These are phyloP conservation scores for Tricholomella constricta DNA, from an alignment of 768 basidiomycete species.

Conservation along the genomic window DNA sequence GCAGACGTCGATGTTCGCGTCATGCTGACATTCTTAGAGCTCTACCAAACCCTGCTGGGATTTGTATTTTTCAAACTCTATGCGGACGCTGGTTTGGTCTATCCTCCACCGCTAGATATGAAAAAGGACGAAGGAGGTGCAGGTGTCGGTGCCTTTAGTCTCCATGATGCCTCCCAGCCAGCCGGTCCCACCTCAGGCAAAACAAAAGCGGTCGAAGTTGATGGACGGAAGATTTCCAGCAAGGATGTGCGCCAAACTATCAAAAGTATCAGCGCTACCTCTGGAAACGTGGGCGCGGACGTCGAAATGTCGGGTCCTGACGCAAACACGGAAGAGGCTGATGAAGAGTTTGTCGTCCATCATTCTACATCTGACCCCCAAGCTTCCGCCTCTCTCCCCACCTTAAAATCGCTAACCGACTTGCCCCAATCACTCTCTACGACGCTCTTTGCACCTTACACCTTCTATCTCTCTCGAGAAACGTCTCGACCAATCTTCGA, in stretches of 20 bases:
- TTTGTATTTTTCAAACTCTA: conserved; percentile 99
- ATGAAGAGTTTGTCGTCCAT: conserved; percentile 72
- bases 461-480: conserved; percentile 93
- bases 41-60: conserved; percentile 94
- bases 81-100: conserved; percentile 88
- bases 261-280: conserved; percentile 46
- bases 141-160: conserved; percentile 83
- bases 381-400: conserved; percentile 55
- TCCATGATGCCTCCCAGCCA: conserved; percentile 51
- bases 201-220: conserved; percentile 48
- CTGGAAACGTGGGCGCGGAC: conserved; percentile 34
- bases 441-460: conserved; percentile 81
- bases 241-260: conserved; percentile 65
- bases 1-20: conserved; percentile 96
- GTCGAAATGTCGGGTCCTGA: conserved; percentile 39
- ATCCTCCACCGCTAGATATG: conserved; percentile 89
- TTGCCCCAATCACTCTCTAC: conserved; percentile 57
- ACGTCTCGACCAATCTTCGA: conserved; percentile 91
- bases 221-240: conserved; percentile 46
- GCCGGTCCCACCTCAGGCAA: conserved; percentile 41
- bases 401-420: conserved; percentile 64
- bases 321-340: conserved; percentile 34
- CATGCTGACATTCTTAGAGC: conserved; percentile 96
- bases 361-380: conserved; percentile 53
- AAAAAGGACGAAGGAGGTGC: conserved; percentile 84